Conservation (phyloP, 2,329 filamentous ascomycete genomes). For the Arthrobotrys pseudoclavata region DNA sequence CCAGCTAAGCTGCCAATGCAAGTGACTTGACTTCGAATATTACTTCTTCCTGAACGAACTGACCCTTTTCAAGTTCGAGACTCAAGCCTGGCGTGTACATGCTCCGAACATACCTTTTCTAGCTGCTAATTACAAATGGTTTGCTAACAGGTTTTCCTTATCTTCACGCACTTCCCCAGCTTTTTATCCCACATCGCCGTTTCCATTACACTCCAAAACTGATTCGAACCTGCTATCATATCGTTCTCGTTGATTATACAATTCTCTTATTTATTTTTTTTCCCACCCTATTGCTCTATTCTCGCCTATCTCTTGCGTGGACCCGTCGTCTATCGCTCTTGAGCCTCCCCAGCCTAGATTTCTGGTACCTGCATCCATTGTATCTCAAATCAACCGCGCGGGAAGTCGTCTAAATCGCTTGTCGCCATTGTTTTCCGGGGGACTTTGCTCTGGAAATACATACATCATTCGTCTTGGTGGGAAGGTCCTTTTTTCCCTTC, state of each 20-base stretch:
- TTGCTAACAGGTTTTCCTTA: constrained; percentile 59
- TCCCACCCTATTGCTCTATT: constrained; percentile 35
- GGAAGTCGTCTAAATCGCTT: constrained; percentile 58
- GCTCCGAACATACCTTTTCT: constrained; percentile 51
- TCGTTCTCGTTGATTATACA: constrained; percentile 45
- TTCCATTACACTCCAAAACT: constrained; percentile 60
- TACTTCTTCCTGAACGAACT: constrained; percentile 25
- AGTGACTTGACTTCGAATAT: constrained; percentile 15
- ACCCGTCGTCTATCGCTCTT: constrained; percentile 54
- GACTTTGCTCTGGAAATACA: constrained; percentile 27
- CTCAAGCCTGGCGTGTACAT: constrained; percentile 43
- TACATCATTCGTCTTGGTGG: constrained; percentile 18
- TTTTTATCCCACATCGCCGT: constrained; percentile 56
- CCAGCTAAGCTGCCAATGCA: constrained; percentile 61
- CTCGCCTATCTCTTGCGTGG: constrained; percentile 56
- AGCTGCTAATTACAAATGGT: constrained; percentile 60
- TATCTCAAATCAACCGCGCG: constrained; percentile 58
- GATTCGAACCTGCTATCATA: constrained; percentile 54
- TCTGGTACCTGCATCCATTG: constrained; percentile 58
- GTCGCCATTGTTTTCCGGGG: constrained; percentile 40
- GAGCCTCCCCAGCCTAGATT: constrained; percentile 54
- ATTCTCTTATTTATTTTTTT: constrained; percentile 57
- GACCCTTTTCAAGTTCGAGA: constrained; percentile 35
- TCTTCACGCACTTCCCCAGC: constrained; percentile 59
- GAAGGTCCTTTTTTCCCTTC: constrained; percentile 5